These are phyloP conservation scores for Aspergillus quadrilineatus DNA, from an alignment of 2,329 filamentous ascomycete genomes.

Conservation along the genomic window DNA sequence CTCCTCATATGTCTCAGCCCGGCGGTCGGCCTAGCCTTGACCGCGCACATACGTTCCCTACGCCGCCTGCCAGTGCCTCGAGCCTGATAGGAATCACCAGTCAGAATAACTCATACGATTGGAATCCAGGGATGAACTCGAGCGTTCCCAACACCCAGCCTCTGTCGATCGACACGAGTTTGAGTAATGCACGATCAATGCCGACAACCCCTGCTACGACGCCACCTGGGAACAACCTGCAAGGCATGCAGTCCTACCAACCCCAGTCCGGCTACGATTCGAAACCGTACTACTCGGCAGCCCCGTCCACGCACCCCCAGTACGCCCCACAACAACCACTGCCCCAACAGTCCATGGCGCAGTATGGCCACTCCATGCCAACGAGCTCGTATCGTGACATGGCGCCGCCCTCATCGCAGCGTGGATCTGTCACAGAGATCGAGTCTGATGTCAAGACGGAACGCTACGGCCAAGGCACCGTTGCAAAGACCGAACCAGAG, in stretches of 20 bases:
- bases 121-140: constrained; percentile 67
- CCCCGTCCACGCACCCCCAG: constrained; percentile 65
- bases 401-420: constrained; percentile 74
- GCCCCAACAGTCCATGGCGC: constrained; percentile 65
- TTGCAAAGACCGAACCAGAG: constrained; percentile 62
- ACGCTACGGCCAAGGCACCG: constrained; percentile 59
- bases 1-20: constrained; percentile 65
- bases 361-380: constrained; percentile 57
- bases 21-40: constrained; percentile 71
- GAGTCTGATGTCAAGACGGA: constrained; percentile 71
- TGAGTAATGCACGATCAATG: constrained; percentile 79
- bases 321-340: constrained; percentile 64
- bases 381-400: constrained; percentile 71
- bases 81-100: constrained; percentile 76
- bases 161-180: constrained; percentile 75
- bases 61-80: constrained; percentile 88
- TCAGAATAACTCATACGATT: constrained; percentile 75
- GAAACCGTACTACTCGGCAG: constrained; percentile 73
- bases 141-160: constrained; percentile 63
- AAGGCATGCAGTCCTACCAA: constrained; percentile 77
- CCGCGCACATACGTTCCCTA: constrained; percentile 88
- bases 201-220: constrained; percentile 89
- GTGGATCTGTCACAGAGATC: constrained; percentile 57
- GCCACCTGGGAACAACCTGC: constrained; percentile 73
- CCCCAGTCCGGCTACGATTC: constrained; percentile 73